Evolutionary conservation across 2,329 filamentous ascomycete species (phyloP).

Genomic region (Monilinia laxa): DNA sequence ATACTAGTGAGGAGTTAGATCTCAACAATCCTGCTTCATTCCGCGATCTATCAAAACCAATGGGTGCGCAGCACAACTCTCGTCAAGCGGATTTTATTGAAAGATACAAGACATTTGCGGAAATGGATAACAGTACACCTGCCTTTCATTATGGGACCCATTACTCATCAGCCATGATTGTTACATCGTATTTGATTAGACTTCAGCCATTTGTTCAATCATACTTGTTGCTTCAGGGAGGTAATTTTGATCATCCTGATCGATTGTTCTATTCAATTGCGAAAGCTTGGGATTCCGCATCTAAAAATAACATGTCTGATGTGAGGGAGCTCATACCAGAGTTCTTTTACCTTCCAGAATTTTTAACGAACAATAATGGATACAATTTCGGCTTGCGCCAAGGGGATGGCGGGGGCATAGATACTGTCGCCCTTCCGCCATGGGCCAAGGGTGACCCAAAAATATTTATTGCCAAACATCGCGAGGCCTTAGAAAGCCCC

Average conservation of each 20-base stretch:
- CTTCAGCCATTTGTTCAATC: slow-evolving; percentile 96
- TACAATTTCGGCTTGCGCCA: slow-evolving; percentile 93
- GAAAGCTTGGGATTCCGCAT: slow-evolving; percentile 88
- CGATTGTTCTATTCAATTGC: slow-evolving; percentile 91
- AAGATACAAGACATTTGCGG: slow-evolving; percentile 81
- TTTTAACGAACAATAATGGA: slow-evolving; percentile 87
- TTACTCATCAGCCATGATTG: slow-evolving; percentile 98
- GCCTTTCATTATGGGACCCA: slow-evolving; percentile 98
- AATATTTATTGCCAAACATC: slow-evolving; percentile 91
- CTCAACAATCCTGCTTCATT: slow-evolving; percentile 81
- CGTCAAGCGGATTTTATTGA: slow-evolving; percentile 79
- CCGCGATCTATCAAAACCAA: slow-evolving; percentile 89
- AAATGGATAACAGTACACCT: slow-evolving; percentile 74
- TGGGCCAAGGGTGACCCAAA: slow-evolving; percentile 97
- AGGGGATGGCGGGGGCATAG: slow-evolving; percentile 74
- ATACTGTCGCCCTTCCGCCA: slow-evolving; percentile 83
- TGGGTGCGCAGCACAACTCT: slow-evolving; percentile 82
- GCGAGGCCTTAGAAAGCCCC: slow-evolving; percentile 91
- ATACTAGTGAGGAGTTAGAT: slow-evolving; percentile 90
- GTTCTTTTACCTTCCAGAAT: slow-evolving; percentile 96
- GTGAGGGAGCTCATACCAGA: slow-evolving; percentile 94
- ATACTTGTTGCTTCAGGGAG: slow-evolving; percentile 91
- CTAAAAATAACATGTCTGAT: slow-evolving; percentile 86
- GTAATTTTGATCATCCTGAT: slow-evolving; percentile 93
- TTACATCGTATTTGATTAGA: slow-evolving; percentile 92